Conservation (phyloP, 495 filamentous ascomycete species). For the Neurospora sp. region DNA sequence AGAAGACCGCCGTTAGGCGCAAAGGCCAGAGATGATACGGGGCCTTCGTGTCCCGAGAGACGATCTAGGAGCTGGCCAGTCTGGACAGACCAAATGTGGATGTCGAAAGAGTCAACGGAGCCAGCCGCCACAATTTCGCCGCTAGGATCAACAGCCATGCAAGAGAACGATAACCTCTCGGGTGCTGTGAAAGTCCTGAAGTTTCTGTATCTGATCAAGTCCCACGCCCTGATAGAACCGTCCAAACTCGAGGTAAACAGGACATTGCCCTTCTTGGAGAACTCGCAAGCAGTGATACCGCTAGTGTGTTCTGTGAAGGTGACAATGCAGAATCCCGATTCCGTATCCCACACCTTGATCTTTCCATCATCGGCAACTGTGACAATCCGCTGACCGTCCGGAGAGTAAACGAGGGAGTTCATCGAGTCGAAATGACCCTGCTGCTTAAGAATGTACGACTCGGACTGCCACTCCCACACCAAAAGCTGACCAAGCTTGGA, state of each 20-base stretch:
- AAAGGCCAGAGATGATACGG: constrained; percentile 78
- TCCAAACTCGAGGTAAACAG: constrained; percentile 91
- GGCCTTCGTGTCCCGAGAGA: constrained; percentile 86
- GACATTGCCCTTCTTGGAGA: constrained; percentile 87
- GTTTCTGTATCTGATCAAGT: constrained; percentile 90
- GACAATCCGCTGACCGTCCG: constrained; percentile 84
- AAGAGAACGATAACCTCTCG: constrained; percentile 82
- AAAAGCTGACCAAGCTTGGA: constrained; percentile 88
- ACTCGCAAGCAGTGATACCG: constrained; percentile 90
- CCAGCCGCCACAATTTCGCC: constrained; percentile 94
- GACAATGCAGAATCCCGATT: constrained; percentile 93
- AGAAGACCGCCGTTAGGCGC: constrained; percentile 73
- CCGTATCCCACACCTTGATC: constrained; percentile 95
- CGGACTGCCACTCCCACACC: constrained; percentile 99
- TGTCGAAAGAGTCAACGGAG: constrained; percentile 89
- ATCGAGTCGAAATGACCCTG: constrained; percentile 97
- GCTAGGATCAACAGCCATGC: constrained; percentile 88
- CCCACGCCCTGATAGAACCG: constrained; percentile 90
- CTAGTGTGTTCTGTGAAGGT: constrained; percentile 96
- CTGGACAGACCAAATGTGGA: constrained; percentile 97
- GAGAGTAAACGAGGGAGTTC: constrained; percentile 87
- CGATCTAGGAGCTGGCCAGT: constrained; percentile 91
- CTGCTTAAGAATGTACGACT: constrained; percentile 98
- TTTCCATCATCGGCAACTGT: constrained; percentile 94
- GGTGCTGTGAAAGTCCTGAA: constrained; percentile 95